Evolutionary conservation across 2,329 filamentous ascomycete genomes (phyloP).

Genomic region (Talaromyces atroroseus): DNA sequence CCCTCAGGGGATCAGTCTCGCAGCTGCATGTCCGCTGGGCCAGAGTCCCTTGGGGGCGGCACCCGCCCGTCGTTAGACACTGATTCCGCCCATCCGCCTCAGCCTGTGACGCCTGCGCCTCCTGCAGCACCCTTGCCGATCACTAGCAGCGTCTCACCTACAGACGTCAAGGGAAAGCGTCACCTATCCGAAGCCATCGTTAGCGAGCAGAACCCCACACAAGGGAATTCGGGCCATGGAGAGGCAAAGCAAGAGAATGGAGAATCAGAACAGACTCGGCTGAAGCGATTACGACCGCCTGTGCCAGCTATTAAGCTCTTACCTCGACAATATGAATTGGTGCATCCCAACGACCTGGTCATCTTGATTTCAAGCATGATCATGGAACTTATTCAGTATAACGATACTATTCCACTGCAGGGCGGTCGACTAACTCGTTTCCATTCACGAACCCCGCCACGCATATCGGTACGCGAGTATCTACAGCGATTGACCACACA

Average conservation of each 20-base stretch:
- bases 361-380: slow-evolving; percentile 92
- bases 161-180: slow-evolving; percentile 17
- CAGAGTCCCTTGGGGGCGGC: slow-evolving; percentile 29
- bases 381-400: slow-evolving; percentile 86
- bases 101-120: not conserved
- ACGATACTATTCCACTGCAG: slow-evolving; percentile 78
- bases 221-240: not conserved
- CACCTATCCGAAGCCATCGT: slow-evolving; percentile 29
- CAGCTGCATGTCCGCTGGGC: slow-evolving; percentile 31
- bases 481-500: slow-evolving; percentile 88
- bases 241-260: not conserved
- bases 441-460: slow-evolving; percentile 83
- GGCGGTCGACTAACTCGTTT: slow-evolving; percentile 87
- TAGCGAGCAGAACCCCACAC: slow-evolving; percentile 9
- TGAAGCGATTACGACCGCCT: slow-evolving; percentile 45
- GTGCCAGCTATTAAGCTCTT: slow-evolving; percentile 48
- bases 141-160: slow-evolving; percentile 5
- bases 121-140: slow-evolving; percentile 1
- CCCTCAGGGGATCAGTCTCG: slow-evolving; percentile 28
- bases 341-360: slow-evolving; percentile 78
- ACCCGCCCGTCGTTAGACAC: slow-evolving; percentile 13
- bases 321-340: slow-evolving; percentile 71
- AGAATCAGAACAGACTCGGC: slow-evolving; percentile 27
- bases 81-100: not conserved
- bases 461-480: slow-evolving; percentile 92